Evolutionary conservation across 2,329 filamentous ascomycete species (phyloP).

Genomic region (Ophiostoma populinum): DNA sequence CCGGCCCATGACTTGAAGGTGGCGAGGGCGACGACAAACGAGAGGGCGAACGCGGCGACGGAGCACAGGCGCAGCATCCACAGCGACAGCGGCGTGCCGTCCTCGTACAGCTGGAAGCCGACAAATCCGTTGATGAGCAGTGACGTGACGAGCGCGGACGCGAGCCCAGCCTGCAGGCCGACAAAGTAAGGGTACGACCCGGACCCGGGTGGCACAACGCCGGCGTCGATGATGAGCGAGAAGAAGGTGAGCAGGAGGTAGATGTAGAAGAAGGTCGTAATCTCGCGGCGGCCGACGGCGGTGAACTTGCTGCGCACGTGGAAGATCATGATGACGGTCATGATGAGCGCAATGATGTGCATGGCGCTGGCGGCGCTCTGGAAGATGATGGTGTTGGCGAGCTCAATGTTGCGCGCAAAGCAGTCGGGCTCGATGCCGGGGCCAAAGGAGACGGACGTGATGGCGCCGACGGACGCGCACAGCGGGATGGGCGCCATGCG

Average conservation of each 20-base stretch:
- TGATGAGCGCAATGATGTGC: conserved; percentile 76
- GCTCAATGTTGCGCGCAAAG: conserved; percentile 85
- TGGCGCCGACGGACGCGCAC: conserved; percentile 68
- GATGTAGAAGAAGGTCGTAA: conserved; percentile 88
- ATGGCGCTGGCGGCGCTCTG: conserved; percentile 79
- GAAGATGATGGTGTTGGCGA: conserved; percentile 98
- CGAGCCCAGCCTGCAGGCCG: conserved; percentile 67
- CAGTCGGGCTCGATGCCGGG: conserved; percentile 77
- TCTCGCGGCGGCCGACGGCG: conserved; percentile 63
- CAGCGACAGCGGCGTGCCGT: conserved; percentile 81
- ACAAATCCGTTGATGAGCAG: conserved; percentile 95
- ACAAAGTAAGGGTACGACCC: conserved; percentile 79
- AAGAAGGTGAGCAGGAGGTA: conserved; percentile 82
- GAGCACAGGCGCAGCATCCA: conserved; percentile 79
- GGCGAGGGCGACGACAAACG: conserved; percentile 70
- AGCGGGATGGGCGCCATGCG: conserved; percentile 68
- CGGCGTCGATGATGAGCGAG: conserved; percentile 81
- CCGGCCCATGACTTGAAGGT: conserved; percentile 91
- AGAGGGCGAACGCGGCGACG: conserved; percentile 65
- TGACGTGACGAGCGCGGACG: conserved; percentile 73
- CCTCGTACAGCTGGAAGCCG: conserved; percentile 95
- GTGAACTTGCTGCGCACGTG: conserved; percentile 97
- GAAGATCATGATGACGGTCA: conserved; percentile 95
- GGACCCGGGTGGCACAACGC: conserved; percentile 73
- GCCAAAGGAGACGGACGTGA: conserved; percentile 46